phyloP scores from a whole-genome alignment of 257 asterid species.

The Solanum clarkiae region DNA sequence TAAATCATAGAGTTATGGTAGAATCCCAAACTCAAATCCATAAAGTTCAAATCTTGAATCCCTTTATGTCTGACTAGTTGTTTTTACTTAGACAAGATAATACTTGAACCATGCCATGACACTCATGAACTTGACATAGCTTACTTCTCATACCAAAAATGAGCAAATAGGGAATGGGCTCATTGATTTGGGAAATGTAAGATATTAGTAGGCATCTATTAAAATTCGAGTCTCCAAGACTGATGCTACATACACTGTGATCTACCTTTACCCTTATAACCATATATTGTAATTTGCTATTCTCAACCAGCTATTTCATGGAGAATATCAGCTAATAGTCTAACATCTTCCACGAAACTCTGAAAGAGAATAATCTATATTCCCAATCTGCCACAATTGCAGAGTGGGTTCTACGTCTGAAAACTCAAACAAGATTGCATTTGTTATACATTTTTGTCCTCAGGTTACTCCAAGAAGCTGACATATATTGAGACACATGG shows the following conservation, averaged over 20 bases:
- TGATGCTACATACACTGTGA: not conserved
- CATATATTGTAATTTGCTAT: not conserved
- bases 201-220: not conserved
- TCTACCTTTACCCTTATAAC: not conserved
- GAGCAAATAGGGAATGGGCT: not conserved
- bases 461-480: not conserved
- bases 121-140: not conserved
- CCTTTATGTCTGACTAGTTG: not conserved
- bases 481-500: not conserved
- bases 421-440: not conserved
- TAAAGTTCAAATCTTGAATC: not conserved
- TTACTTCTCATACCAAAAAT: not conserved
- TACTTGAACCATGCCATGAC: not conserved
- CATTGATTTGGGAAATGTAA: not conserved
- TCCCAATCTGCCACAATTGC: not conserved
- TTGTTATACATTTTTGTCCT: not conserved
- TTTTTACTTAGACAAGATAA: not conserved
- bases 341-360: not conserved
- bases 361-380: not conserved
- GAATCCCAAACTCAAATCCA: not conserved
- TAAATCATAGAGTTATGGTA: not conserved
- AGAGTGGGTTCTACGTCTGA: not conserved
- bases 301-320: not conserved
- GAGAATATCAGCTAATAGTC: not conserved
- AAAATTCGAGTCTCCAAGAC: not conserved